A percentile compares a stretch with the other conserved stretches of the same genome.
These are phyloP conservation scores for Populus nigra DNA, from an alignment of 345 rosid genomes.

Conservation along the genomic window DNA sequence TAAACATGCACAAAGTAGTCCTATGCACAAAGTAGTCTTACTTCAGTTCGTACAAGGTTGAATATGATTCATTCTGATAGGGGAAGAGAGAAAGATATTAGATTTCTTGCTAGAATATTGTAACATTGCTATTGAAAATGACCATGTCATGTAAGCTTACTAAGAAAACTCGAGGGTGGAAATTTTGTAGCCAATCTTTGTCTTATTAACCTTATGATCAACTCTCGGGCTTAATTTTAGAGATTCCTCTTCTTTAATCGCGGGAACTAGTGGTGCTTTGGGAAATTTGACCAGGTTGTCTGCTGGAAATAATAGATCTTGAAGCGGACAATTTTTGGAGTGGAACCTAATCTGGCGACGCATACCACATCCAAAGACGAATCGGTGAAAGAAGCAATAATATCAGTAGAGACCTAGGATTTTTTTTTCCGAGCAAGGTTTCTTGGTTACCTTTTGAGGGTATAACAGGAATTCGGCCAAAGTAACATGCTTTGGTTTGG, in stretches of 20 bases:
- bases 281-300: background rate
- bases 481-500: too few species aligned
- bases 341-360: background rate
- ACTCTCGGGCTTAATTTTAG: background rate
- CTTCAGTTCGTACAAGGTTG: background rate
- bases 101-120: background rate
- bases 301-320: background rate
- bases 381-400: background rate
- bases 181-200: conserved; percentile 8
- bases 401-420: background rate
- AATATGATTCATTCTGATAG: background rate
- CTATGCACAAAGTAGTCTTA: too few species aligned
- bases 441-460: background rate
- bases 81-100: background rate
- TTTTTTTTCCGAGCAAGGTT: background rate
- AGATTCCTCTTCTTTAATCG: background rate
- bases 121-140: background rate
- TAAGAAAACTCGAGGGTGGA: background rate
- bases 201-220: background rate
- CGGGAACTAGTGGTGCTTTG: background rate
- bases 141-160: background rate
- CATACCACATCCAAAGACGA: too few species aligned
- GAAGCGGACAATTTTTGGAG: background rate
- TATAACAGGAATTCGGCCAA: background rate
- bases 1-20: too few species aligned